Conservation (phyloP, 2,329 filamentous ascomycete genomes). For the Colletotrichum paranaense region DNA sequence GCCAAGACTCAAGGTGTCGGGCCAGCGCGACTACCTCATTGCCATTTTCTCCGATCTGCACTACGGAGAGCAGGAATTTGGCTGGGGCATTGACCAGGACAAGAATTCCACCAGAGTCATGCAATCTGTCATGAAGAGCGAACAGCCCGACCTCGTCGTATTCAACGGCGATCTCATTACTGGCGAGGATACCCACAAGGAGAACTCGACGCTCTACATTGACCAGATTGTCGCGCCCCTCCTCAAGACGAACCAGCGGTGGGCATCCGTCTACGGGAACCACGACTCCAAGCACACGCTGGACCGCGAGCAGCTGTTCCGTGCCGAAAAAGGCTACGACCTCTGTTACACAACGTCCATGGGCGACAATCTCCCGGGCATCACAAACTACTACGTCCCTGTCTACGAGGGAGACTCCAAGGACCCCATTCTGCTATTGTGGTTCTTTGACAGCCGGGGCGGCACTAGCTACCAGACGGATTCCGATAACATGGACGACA, state of each 20-base stretch:
- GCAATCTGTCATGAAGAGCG: conserved; percentile 57
- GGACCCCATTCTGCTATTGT: conserved; percentile 54
- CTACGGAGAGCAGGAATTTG: conserved; percentile 60
- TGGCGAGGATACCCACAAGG: conserved; percentile 62
- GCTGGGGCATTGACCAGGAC: conserved; percentile 55
- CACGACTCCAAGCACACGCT: conserved; percentile 66
- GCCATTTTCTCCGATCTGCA: conserved; percentile 67
- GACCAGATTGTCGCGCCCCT: conserved; percentile 62
- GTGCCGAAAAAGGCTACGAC: conserved; percentile 64
- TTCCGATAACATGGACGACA: conserved; percentile 40
- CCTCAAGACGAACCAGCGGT: conserved; percentile 55
- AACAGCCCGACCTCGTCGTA: conserved; percentile 64
- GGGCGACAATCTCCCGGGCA: conserved; percentile 31
- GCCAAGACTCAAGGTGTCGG: conserved; percentile 11
- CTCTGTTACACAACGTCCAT: conserved; percentile 57
- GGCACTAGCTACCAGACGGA: conserved; percentile 50
- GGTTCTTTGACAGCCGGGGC: conserved; percentile 68
- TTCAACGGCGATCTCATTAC: conserved; percentile 74
- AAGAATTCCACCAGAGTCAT: conserved; percentile 58
- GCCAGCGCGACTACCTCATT: conserved; percentile 34
- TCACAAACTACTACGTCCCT: conserved; percentile 39
- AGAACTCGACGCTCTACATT: conserved; percentile 62
- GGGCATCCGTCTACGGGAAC: conserved; percentile 71
- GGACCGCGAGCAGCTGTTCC: conserved; percentile 51
- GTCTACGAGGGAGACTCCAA: conserved; percentile 27